Percentiles rank a stretch among this genome's conserved stretches.
These are phyloP conservation scores for Vitis rupestris DNA, from an alignment of 164 flowering plant genomes.

Conservation along the genomic window DNA sequence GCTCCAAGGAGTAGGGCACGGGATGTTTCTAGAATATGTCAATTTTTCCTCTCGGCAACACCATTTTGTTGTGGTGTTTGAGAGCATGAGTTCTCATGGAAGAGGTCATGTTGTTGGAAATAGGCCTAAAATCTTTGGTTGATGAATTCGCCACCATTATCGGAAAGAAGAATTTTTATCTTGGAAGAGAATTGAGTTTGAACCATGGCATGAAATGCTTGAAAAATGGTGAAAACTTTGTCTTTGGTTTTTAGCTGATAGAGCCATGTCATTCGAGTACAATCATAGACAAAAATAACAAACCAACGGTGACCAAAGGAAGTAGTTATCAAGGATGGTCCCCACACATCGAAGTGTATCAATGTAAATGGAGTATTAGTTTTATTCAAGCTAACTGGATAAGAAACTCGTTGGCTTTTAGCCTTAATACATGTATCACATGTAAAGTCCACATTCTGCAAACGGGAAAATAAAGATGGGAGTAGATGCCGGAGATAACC, in stretches of 20 bases:
- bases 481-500: conserved; percentile 6
- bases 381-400: conserved; percentile 2
- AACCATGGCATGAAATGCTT: no score
- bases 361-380: conserved; percentile 3
- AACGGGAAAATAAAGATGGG: conserved; percentile 7
- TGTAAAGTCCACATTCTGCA: conserved; percentile 6
- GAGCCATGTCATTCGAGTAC: not conserved
- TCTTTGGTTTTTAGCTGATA: no score
- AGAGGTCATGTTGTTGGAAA: no score
- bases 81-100: no score
- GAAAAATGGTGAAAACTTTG: no score
- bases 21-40: no score
- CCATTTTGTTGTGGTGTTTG: no score
- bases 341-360: conserved; percentile 9
- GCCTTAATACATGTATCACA: conserved; percentile 10
- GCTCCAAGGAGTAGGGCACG: conserved; percentile 1
- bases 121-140: no score
- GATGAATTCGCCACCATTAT: no score
- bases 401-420: conserved; percentile 8
- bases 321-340: not conserved
- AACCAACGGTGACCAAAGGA: conserved; percentile 5
- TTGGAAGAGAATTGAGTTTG: no score
- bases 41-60: no score
- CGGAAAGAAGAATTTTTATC: no score
- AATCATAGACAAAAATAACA: conserved; percentile 6